Evolutionary conservation across 805 yeast genomes (phyloP), one percentile per base, ranked within the genome.

Genomic region (Myxozyma kluyveri): DNA sequence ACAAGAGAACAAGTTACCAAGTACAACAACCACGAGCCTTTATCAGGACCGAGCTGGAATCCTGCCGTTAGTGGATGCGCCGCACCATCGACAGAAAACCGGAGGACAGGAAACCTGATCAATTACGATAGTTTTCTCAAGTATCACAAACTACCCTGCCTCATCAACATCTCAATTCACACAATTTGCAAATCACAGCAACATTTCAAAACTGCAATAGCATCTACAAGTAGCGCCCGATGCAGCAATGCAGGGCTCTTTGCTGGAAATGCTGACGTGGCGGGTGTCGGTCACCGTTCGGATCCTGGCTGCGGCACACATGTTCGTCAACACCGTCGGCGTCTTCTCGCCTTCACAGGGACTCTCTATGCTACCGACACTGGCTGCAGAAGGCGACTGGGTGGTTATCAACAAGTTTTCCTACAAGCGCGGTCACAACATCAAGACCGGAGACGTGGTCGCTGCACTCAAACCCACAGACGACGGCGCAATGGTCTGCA

Each of bases 321-420:
- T 89, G 9, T 65, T 83, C 6, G 86, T 80, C 57, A 80, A 80
- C 36, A 78, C 82, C 63, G 69, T 84, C 17, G 84, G 81, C 64
- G 95, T 87, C 64, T 80, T 84, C 65, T 78, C 89, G 5, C 88
- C 82, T 62, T 88, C 98, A 0, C 73, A 82, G 57, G 99, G 99
- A 1, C 97, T 89, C 65, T 86, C 96, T 24, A 93, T 93, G 99
- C 75, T 93, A 36, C 97, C 98, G 0, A 89, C 98, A 0, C 69
- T 93, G 21, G 82, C 83, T 47, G 79, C 83, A 7, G 70, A 77
- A 21, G 79, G 84, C 45, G 97, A 91, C 67, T 88, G 78, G 66
- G 95, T 88, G 12, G 86, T 86, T 60, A 86, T 87, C 1, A 72
- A 82, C 59, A 91, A 88, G 55, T 58, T 67, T 61, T 67, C 72